Evolutionary conservation across 768 basidiomycete genomes (phyloP).

Genomic region (Boletus sp.): DNA sequence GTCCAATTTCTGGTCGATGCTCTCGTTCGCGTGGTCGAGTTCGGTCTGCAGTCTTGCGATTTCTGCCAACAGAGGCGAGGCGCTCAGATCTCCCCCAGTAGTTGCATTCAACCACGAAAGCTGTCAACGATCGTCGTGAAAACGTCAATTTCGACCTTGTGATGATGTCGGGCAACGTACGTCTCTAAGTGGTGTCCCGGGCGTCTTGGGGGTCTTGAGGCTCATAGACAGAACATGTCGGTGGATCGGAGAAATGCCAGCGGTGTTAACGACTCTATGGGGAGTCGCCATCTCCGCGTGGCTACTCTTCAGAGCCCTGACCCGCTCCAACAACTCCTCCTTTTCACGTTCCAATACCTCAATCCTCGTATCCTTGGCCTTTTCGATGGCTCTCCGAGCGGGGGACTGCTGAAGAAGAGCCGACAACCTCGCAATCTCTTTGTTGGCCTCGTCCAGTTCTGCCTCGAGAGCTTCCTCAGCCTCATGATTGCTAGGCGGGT

Average conservation of each 20-base stretch:
- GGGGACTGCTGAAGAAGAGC: conserved; percentile 68
- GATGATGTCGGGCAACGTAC: conserved; percentile 40
- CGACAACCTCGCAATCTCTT: conserved; percentile 69
- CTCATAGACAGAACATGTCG: conserved; percentile 69
- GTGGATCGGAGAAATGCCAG: conserved; percentile 73
- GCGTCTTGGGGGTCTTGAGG: conserved; percentile 67
- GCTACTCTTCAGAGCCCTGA: conserved; percentile 54
- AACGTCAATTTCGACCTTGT: neutral
- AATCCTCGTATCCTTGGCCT: conserved; percentile 71
- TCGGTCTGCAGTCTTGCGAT: conserved; percentile 71
- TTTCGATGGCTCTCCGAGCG: conserved; percentile 72
- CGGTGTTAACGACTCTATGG: conserved; percentile 48
- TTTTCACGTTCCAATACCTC: conserved; percentile 74
- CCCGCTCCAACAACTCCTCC: conserved; percentile 69
- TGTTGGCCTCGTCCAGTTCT: conserved; percentile 74
- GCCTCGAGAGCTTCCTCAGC: conserved; percentile 60
- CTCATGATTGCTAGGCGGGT: conserved; percentile 44
- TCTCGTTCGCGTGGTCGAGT: conserved; percentile 76
- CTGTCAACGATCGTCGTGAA: conserved; percentile 34
- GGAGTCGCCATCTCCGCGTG: conserved; percentile 56
- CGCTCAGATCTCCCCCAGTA: conserved; percentile 46
- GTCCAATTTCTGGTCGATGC: conserved; percentile 86
- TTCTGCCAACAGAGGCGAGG: conserved; percentile 65
- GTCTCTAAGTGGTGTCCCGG: conserved; percentile 74
- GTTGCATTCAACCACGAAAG: conserved; percentile 73